Evolutionary conservation across 176 grass and related monocot species (phyloP), one percentile per base, ranked within the genome.

Genomic region (Saccharum officinarum): DNA sequence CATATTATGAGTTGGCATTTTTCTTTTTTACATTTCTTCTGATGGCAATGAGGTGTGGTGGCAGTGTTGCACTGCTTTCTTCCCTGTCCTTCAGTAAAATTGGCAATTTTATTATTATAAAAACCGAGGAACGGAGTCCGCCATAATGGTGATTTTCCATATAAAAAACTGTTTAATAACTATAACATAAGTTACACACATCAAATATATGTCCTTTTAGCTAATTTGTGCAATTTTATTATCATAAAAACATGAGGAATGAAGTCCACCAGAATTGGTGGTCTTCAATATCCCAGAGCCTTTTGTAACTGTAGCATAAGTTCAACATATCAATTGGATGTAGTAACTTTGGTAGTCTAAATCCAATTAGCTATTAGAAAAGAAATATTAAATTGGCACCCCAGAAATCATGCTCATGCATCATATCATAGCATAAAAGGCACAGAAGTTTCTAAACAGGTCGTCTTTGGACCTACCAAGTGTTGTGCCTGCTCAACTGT

Each of bases 251-350:
- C 0, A 47, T 61, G 18, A 38, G 16, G 30, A 36, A 36, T 41
- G 5, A 82, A 61, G 33, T 60, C 40, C 8, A 49, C 10, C 15
- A 80, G 59, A 84, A 77, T 72, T 37, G 7, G 31, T 66, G 2
- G 2, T 57, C 44, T 74, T 49, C 61, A 6, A 82, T 54, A 80
- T 78, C 11, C 25, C 26, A 36, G 23, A 78, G 22, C 2, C 13
- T 80, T 67, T 59, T 55, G 75, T 68, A 76, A 30, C 22, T 86
- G 69, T 81, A 11, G 1, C 28, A n/a, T 12, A 86, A 46, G 15
- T 84, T 83, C 16, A 54, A 13, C 18, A 47, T 9, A 64, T 41
- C 40, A 31, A 82, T 38, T 74, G 25, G 26, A 60, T 72, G 62
- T 52, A 36, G 54, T 62, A 84, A 40, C 38, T 63, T 52, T 68